These are phyloP conservation scores for Fusarium tricinctum DNA, from an alignment of 2,329 filamentous ascomycete species.

Conservation along the genomic window DNA sequence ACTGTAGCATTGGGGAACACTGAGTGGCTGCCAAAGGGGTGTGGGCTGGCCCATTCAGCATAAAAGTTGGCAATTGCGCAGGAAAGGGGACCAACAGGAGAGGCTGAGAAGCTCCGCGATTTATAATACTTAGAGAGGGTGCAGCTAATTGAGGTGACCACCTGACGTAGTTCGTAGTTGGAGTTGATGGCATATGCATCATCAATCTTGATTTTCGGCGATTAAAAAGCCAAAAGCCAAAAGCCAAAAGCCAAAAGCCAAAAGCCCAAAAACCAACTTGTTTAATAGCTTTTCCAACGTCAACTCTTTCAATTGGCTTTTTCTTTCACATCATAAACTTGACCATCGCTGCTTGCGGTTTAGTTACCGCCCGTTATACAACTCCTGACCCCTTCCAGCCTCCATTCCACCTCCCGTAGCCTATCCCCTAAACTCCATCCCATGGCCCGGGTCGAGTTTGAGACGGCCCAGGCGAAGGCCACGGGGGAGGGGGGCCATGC, in stretches of 20 bases:
- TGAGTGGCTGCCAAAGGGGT: constrained; percentile 33
- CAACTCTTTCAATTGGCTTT: background rate
- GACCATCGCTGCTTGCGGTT: background rate
- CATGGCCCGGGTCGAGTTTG: constrained; percentile 40
- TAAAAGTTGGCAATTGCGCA: constrained; percentile 30
- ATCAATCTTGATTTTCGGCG: background rate
- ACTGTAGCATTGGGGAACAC: constrained; percentile 24
- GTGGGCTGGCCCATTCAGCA: constrained; percentile 13
- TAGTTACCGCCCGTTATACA: constrained; percentile 22
- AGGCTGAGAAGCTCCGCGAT: constrained; percentile 26
- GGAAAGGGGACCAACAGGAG: constrained; percentile 22
- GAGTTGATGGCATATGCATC: background rate
- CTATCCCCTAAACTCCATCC: background rate
- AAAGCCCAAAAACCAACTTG: background rate
- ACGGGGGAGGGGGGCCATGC: constrained; percentile 36
- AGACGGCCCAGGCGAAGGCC: constrained; percentile 34
- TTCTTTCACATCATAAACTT: background rate
- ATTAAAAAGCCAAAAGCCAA: background rate
- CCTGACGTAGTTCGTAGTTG: background rate
- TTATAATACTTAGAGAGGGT: constrained; percentile 23
- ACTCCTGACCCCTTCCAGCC: constrained; percentile 12
- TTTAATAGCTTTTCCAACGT: background rate
- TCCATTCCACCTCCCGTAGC: constrained; percentile 15
- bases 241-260: background rate
- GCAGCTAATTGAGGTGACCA: constrained; percentile 21